phyloP scores from a whole-genome alignment of 352 stramenopile genomes.

The Hyaloperonospora brassicae region DNA sequence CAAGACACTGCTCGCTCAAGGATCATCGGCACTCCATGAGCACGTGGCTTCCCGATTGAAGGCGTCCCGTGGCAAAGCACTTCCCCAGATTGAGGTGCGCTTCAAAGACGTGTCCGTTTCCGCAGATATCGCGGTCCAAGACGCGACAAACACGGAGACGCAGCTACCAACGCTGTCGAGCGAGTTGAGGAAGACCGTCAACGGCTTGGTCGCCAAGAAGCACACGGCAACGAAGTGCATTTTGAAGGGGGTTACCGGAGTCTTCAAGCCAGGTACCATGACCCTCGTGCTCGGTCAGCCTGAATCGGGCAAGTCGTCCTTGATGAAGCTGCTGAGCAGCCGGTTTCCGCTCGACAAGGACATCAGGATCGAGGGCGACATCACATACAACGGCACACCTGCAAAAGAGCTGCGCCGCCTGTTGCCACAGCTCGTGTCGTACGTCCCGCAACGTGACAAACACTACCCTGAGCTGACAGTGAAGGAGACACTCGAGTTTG shows the following conservation, averaged over 20 bases:
- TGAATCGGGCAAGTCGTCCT: constrained; percentile 13
- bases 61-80: constrained; percentile 24
- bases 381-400: too few relatives aligned
- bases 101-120: constrained; percentile 43
- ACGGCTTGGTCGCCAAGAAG: constrained; percentile 23
- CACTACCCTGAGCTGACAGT: too few relatives aligned
- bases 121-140: constrained; percentile 30
- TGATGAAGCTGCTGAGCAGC: constrained; percentile 19
- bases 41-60: constrained; percentile 34
- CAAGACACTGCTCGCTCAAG: too few relatives aligned
- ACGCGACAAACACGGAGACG: constrained; percentile 3
- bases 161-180: constrained; percentile 42
- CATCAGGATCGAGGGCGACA: too few relatives aligned
- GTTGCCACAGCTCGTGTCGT: too few relatives aligned
- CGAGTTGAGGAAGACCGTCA: constrained; percentile 28
- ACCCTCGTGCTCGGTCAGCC: constrained; percentile 22
- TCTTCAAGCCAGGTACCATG: constrained; percentile 33
- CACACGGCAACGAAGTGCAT: constrained; percentile 22
- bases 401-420: too few relatives aligned
- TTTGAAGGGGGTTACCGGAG: constrained; percentile 23
- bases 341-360: background rate
- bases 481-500: too few relatives aligned
- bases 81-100: constrained; percentile 57
- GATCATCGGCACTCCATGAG: constrained; percentile 14
- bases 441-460: too few relatives aligned